phyloP scores from a whole-genome alignment of 768 basidiomycete genomes.

The Xerocomus brunneocitrinus region DNA sequence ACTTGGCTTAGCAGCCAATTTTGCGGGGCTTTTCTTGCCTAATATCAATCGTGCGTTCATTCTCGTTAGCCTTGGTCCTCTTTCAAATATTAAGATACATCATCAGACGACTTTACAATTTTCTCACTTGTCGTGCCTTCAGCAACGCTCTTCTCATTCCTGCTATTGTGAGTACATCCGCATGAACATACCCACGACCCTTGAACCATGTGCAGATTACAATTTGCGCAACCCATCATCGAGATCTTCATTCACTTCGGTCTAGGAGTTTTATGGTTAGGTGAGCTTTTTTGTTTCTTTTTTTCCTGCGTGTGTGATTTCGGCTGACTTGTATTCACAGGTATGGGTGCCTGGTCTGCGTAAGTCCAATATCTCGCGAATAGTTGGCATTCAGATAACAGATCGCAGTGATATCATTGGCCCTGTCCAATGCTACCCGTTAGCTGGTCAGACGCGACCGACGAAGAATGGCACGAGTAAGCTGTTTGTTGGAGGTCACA shows the following conservation, averaged over 20 bases:
- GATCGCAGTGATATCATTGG: conserved; percentile 64
- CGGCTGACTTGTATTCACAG: conserved; percentile 34
- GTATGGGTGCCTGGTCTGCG: conserved; percentile 74
- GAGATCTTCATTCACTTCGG: conserved; percentile 55
- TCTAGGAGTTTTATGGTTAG: conserved; percentile 62
- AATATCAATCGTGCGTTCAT: conserved; percentile 51
- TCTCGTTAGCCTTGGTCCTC: conserved; percentile 1
- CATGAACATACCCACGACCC: neutral
- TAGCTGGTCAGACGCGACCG: conserved; percentile 39
- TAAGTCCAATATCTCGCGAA: conserved; percentile 31
- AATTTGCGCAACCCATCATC: conserved; percentile 64
- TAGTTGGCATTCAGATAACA: conserved; percentile 2
- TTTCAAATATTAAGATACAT: neutral
- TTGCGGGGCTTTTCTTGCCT: conserved; percentile 65
- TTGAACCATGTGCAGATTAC: conserved; percentile 41
- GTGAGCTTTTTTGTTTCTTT: conserved; percentile 35
- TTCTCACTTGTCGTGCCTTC: conserved; percentile 65
- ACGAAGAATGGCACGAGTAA: conserved; percentile 56
- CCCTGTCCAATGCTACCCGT: conserved; percentile 50
- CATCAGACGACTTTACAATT: conserved; percentile 63
- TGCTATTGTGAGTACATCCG: conserved; percentile 47
- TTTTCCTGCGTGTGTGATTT: neutral
- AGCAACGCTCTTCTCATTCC: conserved; percentile 57
- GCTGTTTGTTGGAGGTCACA: conserved; percentile 14
- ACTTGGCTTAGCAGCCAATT: conserved; percentile 64